Base-by-base conservation (phyloP, 768 basidiomycete genomes). In the Tremella fuciformis region DNA sequence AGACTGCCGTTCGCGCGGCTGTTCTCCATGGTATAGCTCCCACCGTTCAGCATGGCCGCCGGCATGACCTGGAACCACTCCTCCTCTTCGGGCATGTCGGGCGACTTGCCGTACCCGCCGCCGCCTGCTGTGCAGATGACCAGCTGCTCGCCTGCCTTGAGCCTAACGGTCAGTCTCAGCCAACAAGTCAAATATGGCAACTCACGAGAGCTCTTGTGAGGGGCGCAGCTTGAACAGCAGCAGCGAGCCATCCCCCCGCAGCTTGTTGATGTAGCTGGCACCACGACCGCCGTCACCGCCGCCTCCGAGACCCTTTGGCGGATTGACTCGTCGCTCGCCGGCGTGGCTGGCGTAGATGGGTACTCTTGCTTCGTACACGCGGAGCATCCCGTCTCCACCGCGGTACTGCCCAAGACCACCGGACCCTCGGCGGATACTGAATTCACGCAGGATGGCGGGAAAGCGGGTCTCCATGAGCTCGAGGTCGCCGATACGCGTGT, bases 401-500 rank as follows among this genome's bases (percentile, higher is more conserved):
- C 26, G 25, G 18, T 56, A 18, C 15, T 24, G 3, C 8, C 55
- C 55, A 3, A 15, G 13, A 19, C 61, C 61, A 40, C 61, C 61
- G 8, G 57, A 47, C 8, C 61, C 61, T 16, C 21, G 39, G 6
- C 61, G 34, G 39, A 63, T 57, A 13, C 49, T 53, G 44, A 58
- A 58, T 44, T 63, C 61, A 18, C 51, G 25, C 13, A 63, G 29
- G 8, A 63, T 25, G 18, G 48, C 42, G 13, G 61, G 61, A 19
- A 24, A 50, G n/a, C 57, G 41, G 16, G 13, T 16, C 29, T 63
- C 61, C 13, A 53, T 11, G 19, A 63, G 21, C 48, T 63, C 61
- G 8, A 44, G n/a, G 25, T 63, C 61, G 18, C 61, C 59, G 24
- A 59, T 58, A 9, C 52, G 24, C 24, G 61, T 63, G 50, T 63